Base-by-base conservation (phyloP, 345 rosid species). In the Draba incana region DNA sequence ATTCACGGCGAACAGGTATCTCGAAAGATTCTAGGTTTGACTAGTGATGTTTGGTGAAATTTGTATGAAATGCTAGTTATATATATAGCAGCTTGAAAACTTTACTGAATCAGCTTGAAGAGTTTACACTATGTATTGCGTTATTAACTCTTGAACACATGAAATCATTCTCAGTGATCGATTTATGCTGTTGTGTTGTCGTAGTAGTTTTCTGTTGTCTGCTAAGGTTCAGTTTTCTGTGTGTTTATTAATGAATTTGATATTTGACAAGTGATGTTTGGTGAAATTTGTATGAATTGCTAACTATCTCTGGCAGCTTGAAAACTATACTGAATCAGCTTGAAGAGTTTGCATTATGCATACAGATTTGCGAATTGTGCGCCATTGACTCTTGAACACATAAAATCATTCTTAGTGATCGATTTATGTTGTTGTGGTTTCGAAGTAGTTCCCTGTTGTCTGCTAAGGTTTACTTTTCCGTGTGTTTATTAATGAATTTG, bases 1-100 rank as follows among this genome's bases (percentile, higher is more conserved):
- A 79, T 92, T 64, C 66, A 79, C 68, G 52, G 50, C 1, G 68
- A 78, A 30, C 92, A 86, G 96, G 97, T 92, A 62, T 5, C 27
- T 27, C 10, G 8, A 4, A 35, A 33, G 14, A 12, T 44, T 31
- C 15, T 28, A 12, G 5, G 10, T 31, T 51, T 51, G 50, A 37
- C 6, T 2, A n/a, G 39, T 53, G 30, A 27, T 41, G 20, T 25
- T 46, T 63, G 48, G 46, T 41, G 39, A 12, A 57, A 49, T 31
- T 11, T 6, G 13, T 57, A 7, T 51, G 52, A 5, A 10, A 25
- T 72, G 60, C 41, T 62, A 30, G 11, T 11, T 15, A 44, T 67
- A 23, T 16, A 23, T 52, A 43, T n/a, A n/a, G 54, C 16, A 15
- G 10, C 10, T 54, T 53, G 15, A n/a, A 48, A 38, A 48, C 13